Base-by-base conservation (phyloP, 2,329 filamentous ascomycete genomes). In the Hirsutella rhossiliensis region DNA sequence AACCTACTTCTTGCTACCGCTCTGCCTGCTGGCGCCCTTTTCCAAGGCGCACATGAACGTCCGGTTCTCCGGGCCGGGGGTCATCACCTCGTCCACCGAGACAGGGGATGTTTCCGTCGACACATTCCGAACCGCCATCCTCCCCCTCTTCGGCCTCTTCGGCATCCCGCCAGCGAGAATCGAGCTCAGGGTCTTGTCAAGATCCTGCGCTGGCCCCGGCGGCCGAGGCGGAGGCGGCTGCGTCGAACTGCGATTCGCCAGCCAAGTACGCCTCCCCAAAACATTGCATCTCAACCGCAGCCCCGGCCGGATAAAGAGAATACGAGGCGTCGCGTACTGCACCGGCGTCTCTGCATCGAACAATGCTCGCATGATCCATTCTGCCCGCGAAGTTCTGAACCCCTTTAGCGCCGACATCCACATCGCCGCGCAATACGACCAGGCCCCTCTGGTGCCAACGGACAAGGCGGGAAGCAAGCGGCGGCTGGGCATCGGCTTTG, bases 351-450 rank as follows among this genome's bases (percentile, higher is more conserved):
- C 86, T 11, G 90, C 86, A 0, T 88, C 84, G 41, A 96, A 96
- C 62, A 98, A 97, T 60, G 86, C 84, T 49, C 76, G 92, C 50
- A 94, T 96, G 85, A 98, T 97, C 57, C 86, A 95, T 57, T 78
- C 84, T 3, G 88, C 89, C 11, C 75, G 90, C 53, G 87, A 87
- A 40, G 75, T 98, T 11, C 71, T 98, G 40, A 98, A 98, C 61
- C 73, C 80, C 5, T 74, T 98, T 45, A 82, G 86, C 4, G 78
- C 83, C 7, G 92, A 98, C 59, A 90, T 94, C 38, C 92, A 96
- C 61, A 81, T 98, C 51, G 94, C 87, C 3, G 80, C 81, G 5
- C 79, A 83, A 49, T 87, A 89, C 51, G 86, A 85, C 51, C 74
- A 78, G 49, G 78, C 78, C 41, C 78, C 78, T 11, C 55, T 80